These are phyloP conservation scores for Coffea eugenioides DNA, from an alignment of 257 asterid species.

Conservation along the genomic window DNA sequence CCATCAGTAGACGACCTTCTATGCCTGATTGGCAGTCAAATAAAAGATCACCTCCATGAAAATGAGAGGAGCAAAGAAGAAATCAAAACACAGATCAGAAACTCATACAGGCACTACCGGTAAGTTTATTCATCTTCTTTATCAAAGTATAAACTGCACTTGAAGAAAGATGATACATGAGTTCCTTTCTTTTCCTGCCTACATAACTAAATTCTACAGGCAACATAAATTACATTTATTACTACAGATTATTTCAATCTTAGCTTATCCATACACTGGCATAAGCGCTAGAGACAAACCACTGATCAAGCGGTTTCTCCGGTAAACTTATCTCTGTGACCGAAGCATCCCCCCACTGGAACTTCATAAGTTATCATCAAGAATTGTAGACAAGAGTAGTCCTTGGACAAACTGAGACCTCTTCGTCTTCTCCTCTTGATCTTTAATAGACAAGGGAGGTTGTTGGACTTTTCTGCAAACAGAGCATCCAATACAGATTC, in stretches of 20 bases:
- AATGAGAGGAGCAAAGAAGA: background rate
- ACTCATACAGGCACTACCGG: background rate
- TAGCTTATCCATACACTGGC: slow-evolving; percentile 28
- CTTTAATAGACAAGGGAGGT: slow-evolving; percentile 75
- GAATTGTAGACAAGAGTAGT: slow-evolving; percentile 62
- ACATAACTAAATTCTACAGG: slow-evolving; percentile 39
- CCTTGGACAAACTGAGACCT: slow-evolving; percentile 74
- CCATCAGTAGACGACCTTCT: background rate
- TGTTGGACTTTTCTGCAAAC: slow-evolving; percentile 59
- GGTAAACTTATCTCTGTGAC: slow-evolving; percentile 1
- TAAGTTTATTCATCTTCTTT: slow-evolving; percentile 30
- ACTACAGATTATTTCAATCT: slow-evolving; percentile 47
- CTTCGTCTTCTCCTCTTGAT: slow-evolving; percentile 82
- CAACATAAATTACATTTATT: slow-evolving; percentile 24
- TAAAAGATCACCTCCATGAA: background rate
- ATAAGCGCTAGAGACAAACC: slow-evolving; percentile 23
- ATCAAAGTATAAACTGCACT: slow-evolving; percentile 34
- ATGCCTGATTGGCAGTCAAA: background rate
- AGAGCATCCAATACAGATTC: background rate
- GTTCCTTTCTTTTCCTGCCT: slow-evolving; percentile 25
- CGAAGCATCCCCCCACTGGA: background rate
- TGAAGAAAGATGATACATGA: slow-evolving; percentile 26
- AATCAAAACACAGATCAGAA: background rate
- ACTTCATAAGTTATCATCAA: slow-evolving; percentile 54
- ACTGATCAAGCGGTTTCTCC: slow-evolving; percentile 14